These are phyloP conservation scores for Barnettozyma sp. DNA, from an alignment of 805 yeast species.

Conservation along the genomic window DNA sequence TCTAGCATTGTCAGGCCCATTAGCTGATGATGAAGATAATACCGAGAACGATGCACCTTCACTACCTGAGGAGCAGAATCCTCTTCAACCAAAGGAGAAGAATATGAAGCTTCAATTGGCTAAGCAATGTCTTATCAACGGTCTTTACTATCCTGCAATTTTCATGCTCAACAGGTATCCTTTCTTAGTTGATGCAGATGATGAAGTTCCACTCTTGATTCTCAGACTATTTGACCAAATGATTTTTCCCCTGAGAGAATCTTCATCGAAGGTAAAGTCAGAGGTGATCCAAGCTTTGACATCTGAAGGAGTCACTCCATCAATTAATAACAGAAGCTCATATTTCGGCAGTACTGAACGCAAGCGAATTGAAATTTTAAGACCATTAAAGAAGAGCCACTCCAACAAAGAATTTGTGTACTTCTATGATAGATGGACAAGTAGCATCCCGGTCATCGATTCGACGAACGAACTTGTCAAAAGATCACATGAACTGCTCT, in stretches of 20 bases:
- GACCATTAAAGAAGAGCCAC: constrained; percentile 22
- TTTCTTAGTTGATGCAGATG: constrained; percentile 46
- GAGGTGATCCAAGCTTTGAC: constrained; percentile 19
- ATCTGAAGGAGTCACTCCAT: constrained; percentile 22
- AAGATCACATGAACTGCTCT: constrained; percentile 43
- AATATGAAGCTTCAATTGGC: constrained; percentile 42
- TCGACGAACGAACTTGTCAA: constrained; percentile 38
- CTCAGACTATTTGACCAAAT: constrained; percentile 42
- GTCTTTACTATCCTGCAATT: constrained; percentile 56
- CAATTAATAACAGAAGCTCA: constrained; percentile 5
- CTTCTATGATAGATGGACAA: constrained; percentile 46
- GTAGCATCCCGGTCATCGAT: constrained; percentile 31
- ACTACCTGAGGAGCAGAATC: constrained; percentile 1
- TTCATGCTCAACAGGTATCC: constrained; percentile 57
- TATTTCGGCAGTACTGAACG: neutral
- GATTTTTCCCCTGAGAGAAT: constrained; percentile 41
- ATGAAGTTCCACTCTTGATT: constrained; percentile 40
- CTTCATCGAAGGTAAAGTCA: constrained; percentile 16
- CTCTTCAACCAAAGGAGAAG: neutral
- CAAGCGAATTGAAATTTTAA: constrained; percentile 25
- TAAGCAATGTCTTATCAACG: constrained; percentile 47
- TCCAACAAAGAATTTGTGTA: constrained; percentile 23
- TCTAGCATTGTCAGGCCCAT: constrained; percentile 81
- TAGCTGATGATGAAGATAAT: constrained; percentile 64
- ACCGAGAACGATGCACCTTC: constrained; percentile 6